Base-by-base conservation (phyloP, 176 grass and related monocot genomes). In the Tillandsia leiboldiana region DNA sequence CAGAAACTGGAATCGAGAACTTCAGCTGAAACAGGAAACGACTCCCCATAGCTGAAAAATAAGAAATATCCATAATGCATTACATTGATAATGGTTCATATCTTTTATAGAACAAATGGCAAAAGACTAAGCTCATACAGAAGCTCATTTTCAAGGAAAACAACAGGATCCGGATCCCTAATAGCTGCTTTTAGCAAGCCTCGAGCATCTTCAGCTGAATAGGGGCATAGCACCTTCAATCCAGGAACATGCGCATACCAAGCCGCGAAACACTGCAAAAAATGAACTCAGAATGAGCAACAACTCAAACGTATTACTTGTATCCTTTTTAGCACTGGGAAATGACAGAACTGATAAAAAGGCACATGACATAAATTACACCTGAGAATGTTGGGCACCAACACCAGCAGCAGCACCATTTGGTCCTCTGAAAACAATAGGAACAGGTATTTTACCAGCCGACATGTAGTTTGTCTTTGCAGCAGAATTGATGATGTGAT, bases 381-480 rank as follows among this genome's bases (percentile, higher is more conserved):
- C 94, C 90, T 99, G 94, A 0, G 94, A 99, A 75, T 99, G 90
- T 74, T 99, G 94, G 75, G 90, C 94, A 66, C 87, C 94, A 80
- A 99, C 94, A 81, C 94, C 94, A 73, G 94, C 90, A 75, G 89
- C 84, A 76, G 93, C 93, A 70, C 89, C 89, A 75, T 97, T 92
- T 65, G 93, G 89, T 67, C 89, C 89, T 78, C 93, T 86, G 66
- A 97, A 97, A 85, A 92, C 93, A 74, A 97, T 97, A 73, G 89
- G 89, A 17, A 97, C 93, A 51, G 54, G 54, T 50, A 97, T 81
- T 78, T 92, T 81, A 65, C 93, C 94, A 53, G 84, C 82, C 50
- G 94, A 99, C 94, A 99, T 99, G 87, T 93, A 93, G 52, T 99
- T 99, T 49, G 94, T 88, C 79, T 99, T 99, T 77, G 89, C 87